Conservation (phyloP, 116 monocot species). For the Papilionanthe hybrid region DNA sequence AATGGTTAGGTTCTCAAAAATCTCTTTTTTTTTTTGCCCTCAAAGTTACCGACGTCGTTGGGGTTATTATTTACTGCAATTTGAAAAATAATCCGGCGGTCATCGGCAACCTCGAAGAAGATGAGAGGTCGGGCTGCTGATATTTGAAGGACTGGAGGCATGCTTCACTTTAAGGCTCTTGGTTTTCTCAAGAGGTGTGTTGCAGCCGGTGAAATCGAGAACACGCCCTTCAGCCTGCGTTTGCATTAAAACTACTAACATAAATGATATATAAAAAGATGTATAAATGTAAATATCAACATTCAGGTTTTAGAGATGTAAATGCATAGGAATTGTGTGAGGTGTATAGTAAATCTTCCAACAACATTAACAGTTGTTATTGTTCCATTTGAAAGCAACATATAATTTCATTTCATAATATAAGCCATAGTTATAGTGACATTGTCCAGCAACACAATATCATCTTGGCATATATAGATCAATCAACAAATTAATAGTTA, state of each 20-base stretch:
- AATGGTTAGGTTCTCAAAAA: no score
- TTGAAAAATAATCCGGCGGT: background rate
- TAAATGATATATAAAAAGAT: background rate
- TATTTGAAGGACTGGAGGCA: background rate
- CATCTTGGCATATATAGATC: no score
- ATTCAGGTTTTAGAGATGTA: no score
- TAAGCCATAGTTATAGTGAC: no score
- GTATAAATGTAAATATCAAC: no score
- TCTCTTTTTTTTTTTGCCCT: no score
- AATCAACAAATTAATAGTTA: no score
- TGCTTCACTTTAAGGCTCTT: background rate
- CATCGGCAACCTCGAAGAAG: constrained; percentile 3
- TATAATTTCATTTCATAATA: background rate
- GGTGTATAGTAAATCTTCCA: no score
- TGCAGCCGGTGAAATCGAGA: constrained; percentile 24
- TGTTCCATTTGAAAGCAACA: background rate
- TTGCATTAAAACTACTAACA: background rate
- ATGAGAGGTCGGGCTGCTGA: background rate
- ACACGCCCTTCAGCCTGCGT: constrained; percentile 19
- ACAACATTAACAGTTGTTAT: background rate
- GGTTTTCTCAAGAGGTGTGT: constrained; percentile 5
- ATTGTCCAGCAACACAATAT: no score
- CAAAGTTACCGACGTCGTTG: no score
- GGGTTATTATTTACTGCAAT: constrained; percentile 6
- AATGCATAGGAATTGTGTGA: no score